phyloP scores from a whole-genome alignment of 2,329 filamentous ascomycete species.

The Phyllosticta citriasiana region DNA sequence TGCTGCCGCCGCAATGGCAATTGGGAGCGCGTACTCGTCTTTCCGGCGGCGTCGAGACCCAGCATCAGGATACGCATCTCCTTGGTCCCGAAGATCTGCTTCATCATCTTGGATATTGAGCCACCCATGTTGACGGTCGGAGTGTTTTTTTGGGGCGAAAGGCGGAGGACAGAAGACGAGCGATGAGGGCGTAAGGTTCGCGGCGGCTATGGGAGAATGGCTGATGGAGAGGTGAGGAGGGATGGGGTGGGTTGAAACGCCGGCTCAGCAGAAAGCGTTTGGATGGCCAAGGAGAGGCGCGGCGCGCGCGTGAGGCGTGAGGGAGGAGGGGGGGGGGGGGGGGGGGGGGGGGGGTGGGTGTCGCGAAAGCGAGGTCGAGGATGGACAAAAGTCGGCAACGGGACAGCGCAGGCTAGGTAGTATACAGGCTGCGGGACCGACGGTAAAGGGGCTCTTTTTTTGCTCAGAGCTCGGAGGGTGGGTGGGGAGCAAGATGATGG shows the following conservation, averaged over 20 bases:
- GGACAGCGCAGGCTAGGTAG: neutral
- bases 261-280: slow-evolving; percentile 3
- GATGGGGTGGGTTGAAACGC: slow-evolving; percentile 8
- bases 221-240: neutral
- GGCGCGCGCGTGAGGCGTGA: slow-evolving; percentile 2
- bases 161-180: neutral
- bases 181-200: neutral
- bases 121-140: slow-evolving; percentile 64
- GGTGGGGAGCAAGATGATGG: slow-evolving; percentile 1
- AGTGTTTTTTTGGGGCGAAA: slow-evolving; percentile 3
- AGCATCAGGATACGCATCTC: slow-evolving; percentile 98
- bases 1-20: neutral
- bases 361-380: neutral
- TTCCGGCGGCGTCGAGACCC: slow-evolving; percentile 92
- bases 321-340: neutral
- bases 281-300: slow-evolving; percentile 6
- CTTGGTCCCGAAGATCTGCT: slow-evolving; percentile 98
- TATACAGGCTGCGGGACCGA: neutral
- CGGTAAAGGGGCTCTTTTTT: slow-evolving; percentile 8
- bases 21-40: slow-evolving; percentile 56
- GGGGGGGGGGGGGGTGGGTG: neutral
- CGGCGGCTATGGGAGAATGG: neutral
- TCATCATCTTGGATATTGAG: slow-evolving; percentile 88
- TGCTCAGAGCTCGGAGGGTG: slow-evolving; percentile 1
- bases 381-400: neutral